Percentiles rank a stretch among this genome's conserved stretches.
Evolutionary conservation across 1,139 yeast genomes (phyloP).

Genomic region (Magnusiomyces suaveolens): DNA sequence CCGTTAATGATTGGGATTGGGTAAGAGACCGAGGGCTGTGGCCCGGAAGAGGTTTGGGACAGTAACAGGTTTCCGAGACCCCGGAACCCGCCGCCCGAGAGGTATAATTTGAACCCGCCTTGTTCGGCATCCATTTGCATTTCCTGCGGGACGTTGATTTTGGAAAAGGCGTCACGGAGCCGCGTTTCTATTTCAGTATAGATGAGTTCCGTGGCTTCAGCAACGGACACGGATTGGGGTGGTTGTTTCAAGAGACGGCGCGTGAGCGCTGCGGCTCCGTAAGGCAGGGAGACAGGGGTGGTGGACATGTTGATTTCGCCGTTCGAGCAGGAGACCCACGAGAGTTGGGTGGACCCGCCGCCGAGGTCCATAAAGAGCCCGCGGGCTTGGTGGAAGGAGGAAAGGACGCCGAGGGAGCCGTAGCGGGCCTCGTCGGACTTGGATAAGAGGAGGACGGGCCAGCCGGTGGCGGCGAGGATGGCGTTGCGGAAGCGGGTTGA

Average conservation of each 20-base stretch:
- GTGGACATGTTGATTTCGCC: slow-evolving; percentile 47
- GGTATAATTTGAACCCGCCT: slow-evolving; percentile 51
- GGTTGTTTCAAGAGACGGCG: slow-evolving; percentile 42
- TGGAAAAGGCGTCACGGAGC: slow-evolving; percentile 39
- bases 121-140: slow-evolving; percentile 32
- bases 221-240: slow-evolving; percentile 17
- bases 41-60: slow-evolving; percentile 27
- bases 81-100: slow-evolving; percentile 61
- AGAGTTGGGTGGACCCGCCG: slow-evolving; percentile 54
- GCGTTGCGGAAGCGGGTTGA: slow-evolving; percentile 46
- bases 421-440: slow-evolving; percentile 53
- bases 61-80: slow-evolving; percentile 52
- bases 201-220: slow-evolving; percentile 13
- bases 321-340: slow-evolving; percentile 49
- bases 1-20: slow-evolving; percentile 52
- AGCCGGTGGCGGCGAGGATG: slow-evolving; percentile 45
- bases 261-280: slow-evolving; percentile 57
- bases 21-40: slow-evolving; percentile 43
- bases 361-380: slow-evolving; percentile 62
- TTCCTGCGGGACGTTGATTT: slow-evolving; percentile 31
- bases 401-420: slow-evolving; percentile 60
- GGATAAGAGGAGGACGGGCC: slow-evolving; percentile 49
- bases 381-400: slow-evolving; percentile 50
- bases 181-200: slow-evolving; percentile 21
- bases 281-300: slow-evolving; percentile 51